Evolutionary conservation across 2,329 filamentous ascomycete species (phyloP).

Genomic region (Aaosphaeria arxii): DNA sequence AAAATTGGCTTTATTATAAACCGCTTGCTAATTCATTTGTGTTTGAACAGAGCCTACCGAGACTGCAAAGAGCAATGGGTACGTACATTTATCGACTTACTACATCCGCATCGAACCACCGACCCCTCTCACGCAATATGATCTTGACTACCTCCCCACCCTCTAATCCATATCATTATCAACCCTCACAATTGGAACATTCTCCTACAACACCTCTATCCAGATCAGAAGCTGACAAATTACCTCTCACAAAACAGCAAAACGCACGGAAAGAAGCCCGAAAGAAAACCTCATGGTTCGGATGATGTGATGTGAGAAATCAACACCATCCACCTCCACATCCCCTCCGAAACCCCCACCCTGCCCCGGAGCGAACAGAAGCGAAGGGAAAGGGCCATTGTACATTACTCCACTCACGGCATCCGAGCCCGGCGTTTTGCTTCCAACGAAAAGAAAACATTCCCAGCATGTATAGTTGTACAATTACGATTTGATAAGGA

Average conservation of each 20-base stretch:
- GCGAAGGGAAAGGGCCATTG: too few species aligned
- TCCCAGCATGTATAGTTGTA: too few species aligned
- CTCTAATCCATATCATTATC: background rate
- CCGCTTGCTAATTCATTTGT: background rate
- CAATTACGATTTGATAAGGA: too few species aligned
- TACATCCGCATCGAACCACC: background rate
- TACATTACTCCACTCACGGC: too few species aligned
- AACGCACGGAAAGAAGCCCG: conserved; percentile 19
- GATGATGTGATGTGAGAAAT: conserved; percentile 1
- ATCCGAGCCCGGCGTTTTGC: too few species aligned
- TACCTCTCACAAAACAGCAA: conserved; percentile 10
- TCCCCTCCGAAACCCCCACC: too few species aligned
- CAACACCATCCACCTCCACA: too few species aligned
- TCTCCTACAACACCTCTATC: background rate
- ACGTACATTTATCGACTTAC: conserved; percentile 34
- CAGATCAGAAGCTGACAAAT: conserved; percentile 1
- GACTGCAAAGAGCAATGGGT: conserved; percentile 97
- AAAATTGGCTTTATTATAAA: background rate
- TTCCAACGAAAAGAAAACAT: too few species aligned
- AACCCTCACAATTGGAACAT: background rate
- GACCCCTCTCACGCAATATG: background rate
- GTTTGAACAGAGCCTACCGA: conserved; percentile 69
- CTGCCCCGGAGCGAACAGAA: too few species aligned
- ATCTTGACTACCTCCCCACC: background rate
- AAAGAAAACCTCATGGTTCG: conserved; percentile 16